Percentiles rank a stretch among this genome's conserved stretches.
These are phyloP conservation scores for Pilobolus umbonatus DNA, from an alignment of 192 early-diverging fungal genomes.

Conservation along the genomic window DNA sequence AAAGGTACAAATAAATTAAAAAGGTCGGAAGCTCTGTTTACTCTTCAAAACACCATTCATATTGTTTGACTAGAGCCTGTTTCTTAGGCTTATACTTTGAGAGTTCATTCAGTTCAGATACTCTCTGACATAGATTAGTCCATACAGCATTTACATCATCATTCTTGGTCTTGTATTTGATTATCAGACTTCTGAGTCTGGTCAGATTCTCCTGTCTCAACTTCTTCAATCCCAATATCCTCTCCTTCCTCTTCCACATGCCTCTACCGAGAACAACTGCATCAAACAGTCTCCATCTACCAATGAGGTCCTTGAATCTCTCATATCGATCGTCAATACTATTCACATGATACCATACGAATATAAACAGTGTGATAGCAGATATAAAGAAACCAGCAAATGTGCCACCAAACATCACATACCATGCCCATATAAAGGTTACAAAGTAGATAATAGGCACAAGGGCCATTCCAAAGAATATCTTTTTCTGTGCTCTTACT, in stretches of 20 bases:
- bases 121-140: slow-evolving; percentile 19
- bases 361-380: slow-evolving; percentile 18
- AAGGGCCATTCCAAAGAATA: slow-evolving; percentile 33
- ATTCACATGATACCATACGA: slow-evolving; percentile 43
- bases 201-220: slow-evolving; percentile 19
- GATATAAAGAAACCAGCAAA: slow-evolving; percentile 34
- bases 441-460: slow-evolving; percentile 31
- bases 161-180: slow-evolving; percentile 8
- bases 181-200: slow-evolving; percentile 12
- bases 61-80: slow-evolving; percentile 19
- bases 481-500: slow-evolving; percentile 43
- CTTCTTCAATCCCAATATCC: slow-evolving; percentile 26
- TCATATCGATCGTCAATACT: slow-evolving; percentile 36
- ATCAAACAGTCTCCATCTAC: slow-evolving; percentile 37
- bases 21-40: too few relatives aligned
- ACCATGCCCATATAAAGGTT: slow-evolving; percentile 38
- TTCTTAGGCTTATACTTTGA: slow-evolving; percentile 1
- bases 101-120: slow-evolving; percentile 14
- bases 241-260: slow-evolving; percentile 33
- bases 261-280: slow-evolving; percentile 35
- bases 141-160: slow-evolving; percentile 21
- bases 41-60: slow-evolving; percentile 33
- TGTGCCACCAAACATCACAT: slow-evolving; percentile 24
- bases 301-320: slow-evolving; percentile 32
- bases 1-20: too few relatives aligned